Base-by-base conservation (phyloP, 2,329 filamentous ascomycete genomes). In the Hortaea werneckii region DNA sequence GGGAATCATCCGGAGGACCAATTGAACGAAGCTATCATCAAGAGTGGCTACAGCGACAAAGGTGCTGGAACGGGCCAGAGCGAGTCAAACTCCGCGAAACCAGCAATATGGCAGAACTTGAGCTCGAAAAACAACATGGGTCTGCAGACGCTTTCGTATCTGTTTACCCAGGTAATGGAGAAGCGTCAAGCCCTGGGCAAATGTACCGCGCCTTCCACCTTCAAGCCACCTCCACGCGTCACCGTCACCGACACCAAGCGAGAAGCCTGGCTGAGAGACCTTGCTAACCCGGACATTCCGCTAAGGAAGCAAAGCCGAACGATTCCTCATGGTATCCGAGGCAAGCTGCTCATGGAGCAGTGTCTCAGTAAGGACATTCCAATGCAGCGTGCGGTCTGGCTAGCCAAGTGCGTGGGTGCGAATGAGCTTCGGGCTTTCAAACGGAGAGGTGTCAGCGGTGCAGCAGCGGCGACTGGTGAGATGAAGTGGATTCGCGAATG, bases 221-320 rank as follows among this genome's bases (percentile, higher is more conserved):
- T 96, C 71, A 95, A 95, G 64, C 89, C 89, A 6, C 92, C 92
- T 3, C 92, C 92, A 1, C 82, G 92, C 46, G 87, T 98, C 39
- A 95, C 92, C 0, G 75, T 98, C 9, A 94, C 90, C n/a, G 92
- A 96, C 62, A 90, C 87, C 6, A 95, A 94, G 63, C 76, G 89
- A 54, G 92, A 96, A 61, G 79, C 83, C 7, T 98, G 92, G 92
- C 77, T 98, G 40, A 85, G 83, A 54, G 90, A 96, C 59, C 74
- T 98, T 42, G 88, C 92, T 28, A 95, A 95, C 62, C 80, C 87
- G 1, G 75, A 78, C 12, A 85, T 94, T 12, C 83, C 88, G 0
- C 73, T 98, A 29, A 83, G 89, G 40, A 80, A 84, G 47, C 76
- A 96, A 7, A 95, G 89, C 59, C 78, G 90, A 49, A 95, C 90